Conservation (phyloP, 805 yeast genomes). For the Candida ipomoeae region DNA sequence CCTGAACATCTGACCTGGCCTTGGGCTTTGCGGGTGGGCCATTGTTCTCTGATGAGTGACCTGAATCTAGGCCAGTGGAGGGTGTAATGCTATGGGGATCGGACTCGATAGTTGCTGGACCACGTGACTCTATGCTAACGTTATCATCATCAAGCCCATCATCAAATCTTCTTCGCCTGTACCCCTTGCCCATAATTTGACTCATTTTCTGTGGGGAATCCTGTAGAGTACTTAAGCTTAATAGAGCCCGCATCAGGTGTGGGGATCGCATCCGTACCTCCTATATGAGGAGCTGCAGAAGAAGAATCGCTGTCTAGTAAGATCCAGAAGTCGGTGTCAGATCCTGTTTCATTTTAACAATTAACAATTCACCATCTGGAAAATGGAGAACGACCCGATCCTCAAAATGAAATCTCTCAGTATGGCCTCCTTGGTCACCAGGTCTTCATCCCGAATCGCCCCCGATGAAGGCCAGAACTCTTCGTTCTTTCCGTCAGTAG, state of each 20-base stretch:
- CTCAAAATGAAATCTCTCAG: not conserved
- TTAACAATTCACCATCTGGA: not conserved
- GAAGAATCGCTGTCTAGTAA: not conserved
- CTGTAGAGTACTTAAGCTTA: too few species aligned
- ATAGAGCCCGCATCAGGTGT: not conserved
- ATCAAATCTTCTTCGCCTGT: slow-evolving; percentile 4
- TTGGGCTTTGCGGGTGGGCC: not conserved
- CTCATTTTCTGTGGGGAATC: not conserved
- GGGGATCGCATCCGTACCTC: slow-evolving; percentile 5
- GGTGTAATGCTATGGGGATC: not conserved
- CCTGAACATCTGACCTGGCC: not conserved
- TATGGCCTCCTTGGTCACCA: not conserved
- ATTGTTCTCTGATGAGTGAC: not conserved
- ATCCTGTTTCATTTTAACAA: not conserved
- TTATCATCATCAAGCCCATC: not conserved
- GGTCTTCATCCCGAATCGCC: slow-evolving; percentile 22
- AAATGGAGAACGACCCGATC: not conserved
- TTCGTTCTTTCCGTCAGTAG: slow-evolving; percentile 21
- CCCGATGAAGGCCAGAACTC: slow-evolving; percentile 22
- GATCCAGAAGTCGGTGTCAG: too few species aligned
- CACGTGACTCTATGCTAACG: not conserved
- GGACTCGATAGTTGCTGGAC: not conserved
- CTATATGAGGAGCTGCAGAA: not conserved
- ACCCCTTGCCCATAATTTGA: slow-evolving; percentile 5
- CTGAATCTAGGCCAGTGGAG: not conserved